These are phyloP conservation scores for Jackrogersella minutella DNA, from an alignment of 495 filamentous ascomycete species.

Conservation along the genomic window DNA sequence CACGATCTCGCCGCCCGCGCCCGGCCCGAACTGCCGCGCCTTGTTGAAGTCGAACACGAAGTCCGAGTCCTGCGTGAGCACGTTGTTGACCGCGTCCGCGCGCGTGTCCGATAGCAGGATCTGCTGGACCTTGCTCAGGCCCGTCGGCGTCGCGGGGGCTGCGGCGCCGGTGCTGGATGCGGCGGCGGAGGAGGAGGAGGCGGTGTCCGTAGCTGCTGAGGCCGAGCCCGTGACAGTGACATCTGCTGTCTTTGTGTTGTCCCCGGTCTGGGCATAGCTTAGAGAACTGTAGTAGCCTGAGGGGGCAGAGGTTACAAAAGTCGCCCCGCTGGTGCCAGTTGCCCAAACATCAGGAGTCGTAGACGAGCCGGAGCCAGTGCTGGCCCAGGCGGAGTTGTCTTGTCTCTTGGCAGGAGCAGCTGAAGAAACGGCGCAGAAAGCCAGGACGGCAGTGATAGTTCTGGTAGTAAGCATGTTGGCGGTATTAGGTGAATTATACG, in stretches of 20 bases:
- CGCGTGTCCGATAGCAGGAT: slow-evolving; percentile 38
- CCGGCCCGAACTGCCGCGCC: slow-evolving; percentile 36
- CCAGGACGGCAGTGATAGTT: slow-evolving; percentile 39
- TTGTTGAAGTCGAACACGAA: slow-evolving; percentile 54
- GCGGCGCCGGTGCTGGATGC: background rate
- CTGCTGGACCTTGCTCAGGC: slow-evolving; percentile 38
- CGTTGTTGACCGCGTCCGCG: slow-evolving; percentile 41
- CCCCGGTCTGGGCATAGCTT: slow-evolving; percentile 1
- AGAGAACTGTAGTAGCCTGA: slow-evolving; percentile 13
- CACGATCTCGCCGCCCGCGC: slow-evolving; percentile 50
- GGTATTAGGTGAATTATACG: slow-evolving; percentile 14
- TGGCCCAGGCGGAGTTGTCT: background rate
- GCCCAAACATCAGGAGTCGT: background rate
- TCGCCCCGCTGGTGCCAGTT: slow-evolving; percentile 5
- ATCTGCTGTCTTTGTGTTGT: background rate
- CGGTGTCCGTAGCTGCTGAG: background rate
- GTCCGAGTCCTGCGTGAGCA: slow-evolving; percentile 43
- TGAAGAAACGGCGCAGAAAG: slow-evolving; percentile 28
- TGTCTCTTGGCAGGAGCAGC: slow-evolving; percentile 28
- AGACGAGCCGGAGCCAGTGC: background rate
- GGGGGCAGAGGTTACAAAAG: background rate
- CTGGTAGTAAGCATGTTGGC: slow-evolving; percentile 25
- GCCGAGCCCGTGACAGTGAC: background rate
- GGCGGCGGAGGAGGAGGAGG: background rate
- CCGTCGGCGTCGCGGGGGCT: slow-evolving; percentile 4